A percentile compares a stretch with the other conserved stretches of the same genome.
Evolutionary conservation across 176 grass and related monocot species (phyloP).

Genomic region (Oryza coarctata): DNA sequence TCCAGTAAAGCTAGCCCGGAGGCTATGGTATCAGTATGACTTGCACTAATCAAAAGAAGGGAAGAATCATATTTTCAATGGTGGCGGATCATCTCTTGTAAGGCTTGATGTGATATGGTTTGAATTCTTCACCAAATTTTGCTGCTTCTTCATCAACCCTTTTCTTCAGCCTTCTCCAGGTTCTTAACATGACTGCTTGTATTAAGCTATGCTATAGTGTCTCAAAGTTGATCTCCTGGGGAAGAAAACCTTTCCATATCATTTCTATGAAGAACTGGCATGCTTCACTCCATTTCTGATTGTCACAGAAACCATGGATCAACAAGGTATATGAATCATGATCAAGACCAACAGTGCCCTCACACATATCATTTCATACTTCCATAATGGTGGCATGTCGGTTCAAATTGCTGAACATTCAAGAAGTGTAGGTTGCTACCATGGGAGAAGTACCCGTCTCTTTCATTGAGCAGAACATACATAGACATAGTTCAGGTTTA

Average conservation of each 20-base stretch:
- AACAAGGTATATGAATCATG: conserved; percentile 89
- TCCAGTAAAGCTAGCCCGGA: background rate
- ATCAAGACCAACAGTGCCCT: conserved; percentile 74
- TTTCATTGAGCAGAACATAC: conserved; percentile 78
- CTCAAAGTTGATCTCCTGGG: conserved; percentile 83
- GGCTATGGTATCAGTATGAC: background rate
- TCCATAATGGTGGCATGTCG: conserved; percentile 45
- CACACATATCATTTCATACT: conserved; percentile 81
- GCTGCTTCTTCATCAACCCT: conserved; percentile 85
- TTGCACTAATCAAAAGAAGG: background rate
- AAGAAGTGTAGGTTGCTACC: conserved; percentile 86
- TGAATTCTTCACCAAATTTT: conserved; percentile 84
- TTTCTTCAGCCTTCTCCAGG: conserved; percentile 90
- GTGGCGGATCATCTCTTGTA: conserved; percentile 71
- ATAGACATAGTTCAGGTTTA: conserved; percentile 76
- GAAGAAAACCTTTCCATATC: conserved; percentile 98
- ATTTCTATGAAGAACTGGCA: conserved; percentile 99
- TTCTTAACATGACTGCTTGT: conserved; percentile 85
- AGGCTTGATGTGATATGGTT: conserved; percentile 71
- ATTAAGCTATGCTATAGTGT: conserved; percentile 83
- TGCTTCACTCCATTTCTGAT: conserved; percentile 79
- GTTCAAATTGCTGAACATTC: conserved; percentile 81
- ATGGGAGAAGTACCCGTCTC: conserved; percentile 74
- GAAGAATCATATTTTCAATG: background rate
- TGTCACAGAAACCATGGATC: conserved; percentile 72